Base-by-base conservation (phyloP, 345 rosid genomes). In the Populus euphratica region DNA sequence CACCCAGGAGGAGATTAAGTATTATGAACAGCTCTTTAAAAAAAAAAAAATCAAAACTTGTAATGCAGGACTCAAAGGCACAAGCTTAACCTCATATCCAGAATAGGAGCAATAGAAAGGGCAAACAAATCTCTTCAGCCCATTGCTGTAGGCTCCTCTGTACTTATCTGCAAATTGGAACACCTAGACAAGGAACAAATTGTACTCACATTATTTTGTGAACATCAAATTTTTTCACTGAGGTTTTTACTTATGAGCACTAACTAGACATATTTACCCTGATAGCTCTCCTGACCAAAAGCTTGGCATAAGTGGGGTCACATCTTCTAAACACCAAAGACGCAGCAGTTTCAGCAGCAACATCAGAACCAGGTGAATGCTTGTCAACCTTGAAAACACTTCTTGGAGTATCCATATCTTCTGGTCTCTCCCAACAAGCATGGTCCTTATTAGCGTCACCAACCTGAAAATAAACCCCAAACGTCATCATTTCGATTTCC, bases 391-490 rank as follows among this genome's bases (percentile, higher is more conserved):
- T 80, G 31, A 61, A 78, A 49, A 80, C 84, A 65, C 73, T 80
- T 52, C 83, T 80, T 29, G 79, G 79, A 7, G 83, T 80, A 18
- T 75, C 79, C 79, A 80, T 80, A 21, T 80, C 83, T 65, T 93
- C 92, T 0, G 92, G 97, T 70, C 94, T 85, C 84, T 82, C 73
- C 94, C 95, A 91, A 38, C 97, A 91, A 9, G 80, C 78, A 25
- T 91, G 96, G 78, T 93, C 97, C 29, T 82, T 72, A 67, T 78
- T 64, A 1, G 85, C 92, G 5, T 88, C 91, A 0, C 93, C 95
- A 7, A 92, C 91, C 84, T 92, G 78, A 1, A 68, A 66, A 27
- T 11, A 18, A 80, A 3, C 88, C 89, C 47, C 73, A 47, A 70
- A 54, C 35, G 35, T 70, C 20, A 43, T 35, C 43, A 23, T 33